These are phyloP conservation scores for Tolypocladium album DNA, from an alignment of 2,329 filamentous ascomycete species.

Conservation along the genomic window DNA sequence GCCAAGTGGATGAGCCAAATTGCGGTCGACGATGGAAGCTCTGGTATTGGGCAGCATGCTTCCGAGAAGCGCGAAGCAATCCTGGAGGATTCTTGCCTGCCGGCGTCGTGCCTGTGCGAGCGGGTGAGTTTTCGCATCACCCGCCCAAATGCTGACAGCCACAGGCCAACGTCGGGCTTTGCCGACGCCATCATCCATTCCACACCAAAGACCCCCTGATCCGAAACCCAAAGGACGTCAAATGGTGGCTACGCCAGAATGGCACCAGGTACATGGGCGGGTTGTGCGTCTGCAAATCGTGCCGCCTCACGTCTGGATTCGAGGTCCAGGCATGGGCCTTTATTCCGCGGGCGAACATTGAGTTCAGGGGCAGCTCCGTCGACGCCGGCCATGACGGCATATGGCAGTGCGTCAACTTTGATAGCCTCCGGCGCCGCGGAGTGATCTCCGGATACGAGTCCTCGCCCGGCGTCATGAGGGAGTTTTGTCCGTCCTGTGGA, in stretches of 20 bases:
- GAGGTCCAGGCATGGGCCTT: conserved; percentile 59
- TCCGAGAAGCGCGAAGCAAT: neutral
- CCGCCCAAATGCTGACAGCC: conserved; percentile 37
- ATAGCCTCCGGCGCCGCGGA: conserved; percentile 21
- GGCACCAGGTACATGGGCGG: conserved; percentile 46
- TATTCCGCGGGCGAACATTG: conserved; percentile 48
- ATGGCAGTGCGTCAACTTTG: conserved; percentile 20
- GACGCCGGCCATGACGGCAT: neutral
- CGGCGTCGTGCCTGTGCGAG: conserved; percentile 18
- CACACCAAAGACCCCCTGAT: conserved; percentile 20
- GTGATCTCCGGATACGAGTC: conserved; percentile 43
- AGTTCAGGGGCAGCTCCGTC: conserved; percentile 20
- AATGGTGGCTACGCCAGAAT: conserved; percentile 47
- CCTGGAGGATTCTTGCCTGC: conserved; percentile 2
- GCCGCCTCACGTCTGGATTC: conserved; percentile 48
- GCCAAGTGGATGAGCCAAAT: conserved; percentile 2
- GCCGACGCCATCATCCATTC: conserved; percentile 43
- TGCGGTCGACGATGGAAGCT: neutral
- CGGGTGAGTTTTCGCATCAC: conserved; percentile 46
- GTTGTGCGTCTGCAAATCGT: conserved; percentile 51
- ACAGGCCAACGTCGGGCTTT: conserved; percentile 33
- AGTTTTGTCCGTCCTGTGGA: conserved; percentile 53
- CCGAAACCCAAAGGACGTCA: conserved; percentile 34
- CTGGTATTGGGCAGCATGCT: neutral
- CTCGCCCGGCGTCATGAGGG: conserved; percentile 40